A percentile compares a stretch with the other conserved stretches of the same genome.
Evolutionary conservation across 176 grass and related monocot genomes (phyloP).

Genomic region (Dendrocalamus sinicus): DNA sequence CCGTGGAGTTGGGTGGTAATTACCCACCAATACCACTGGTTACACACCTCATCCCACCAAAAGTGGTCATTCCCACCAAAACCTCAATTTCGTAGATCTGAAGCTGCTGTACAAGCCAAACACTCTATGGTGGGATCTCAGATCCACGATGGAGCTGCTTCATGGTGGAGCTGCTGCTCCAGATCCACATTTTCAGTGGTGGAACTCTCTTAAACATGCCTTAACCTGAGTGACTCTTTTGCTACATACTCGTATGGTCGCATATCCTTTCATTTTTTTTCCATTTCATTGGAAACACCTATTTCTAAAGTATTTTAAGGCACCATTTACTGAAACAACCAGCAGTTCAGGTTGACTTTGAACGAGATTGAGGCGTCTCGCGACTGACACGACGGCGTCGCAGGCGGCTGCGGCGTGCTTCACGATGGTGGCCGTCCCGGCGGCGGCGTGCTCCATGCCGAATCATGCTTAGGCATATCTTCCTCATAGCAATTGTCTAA

Average conservation of each 20-base stretch:
- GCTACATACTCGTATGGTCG: background rate
- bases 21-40: no score
- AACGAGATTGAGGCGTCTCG: conserved; percentile 3
- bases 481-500: background rate
- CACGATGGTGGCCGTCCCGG: background rate
- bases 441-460: conserved; percentile 44
- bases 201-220: no score
- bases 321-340: background rate
- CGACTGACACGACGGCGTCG: background rate
- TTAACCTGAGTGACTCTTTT: background rate
- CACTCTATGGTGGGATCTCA: no score
- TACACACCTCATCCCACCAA: no score
- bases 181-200: no score
- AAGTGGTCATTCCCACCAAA: no score
- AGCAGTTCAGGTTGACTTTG: background rate
- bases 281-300: background rate
- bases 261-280: background rate
- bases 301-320: background rate
- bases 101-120: no score
- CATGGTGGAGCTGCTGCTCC: no score
- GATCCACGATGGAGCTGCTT: no score
- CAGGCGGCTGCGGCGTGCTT: conserved; percentile 45
- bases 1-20: no score
- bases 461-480: background rate
- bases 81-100: no score